A percentile compares a stretch with the other conserved stretches of the same genome.
Evolutionary conservation across 129 eudicot species (phyloP).

Genomic region (Saposhnikovia divaricata): DNA sequence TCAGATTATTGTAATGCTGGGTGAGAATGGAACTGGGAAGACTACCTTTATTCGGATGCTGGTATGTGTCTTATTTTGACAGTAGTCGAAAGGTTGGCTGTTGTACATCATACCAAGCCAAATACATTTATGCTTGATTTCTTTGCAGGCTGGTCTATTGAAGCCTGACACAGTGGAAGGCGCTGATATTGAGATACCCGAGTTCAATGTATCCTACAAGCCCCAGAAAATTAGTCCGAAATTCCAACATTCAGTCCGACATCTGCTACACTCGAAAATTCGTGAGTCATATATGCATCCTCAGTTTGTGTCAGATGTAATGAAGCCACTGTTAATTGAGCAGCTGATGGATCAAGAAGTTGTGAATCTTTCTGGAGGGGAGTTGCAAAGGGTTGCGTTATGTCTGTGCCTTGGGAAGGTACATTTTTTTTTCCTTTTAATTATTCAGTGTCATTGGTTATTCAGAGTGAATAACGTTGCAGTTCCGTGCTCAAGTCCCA

Average conservation of each 20-base stretch:
- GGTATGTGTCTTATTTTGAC: conserved; percentile 25
- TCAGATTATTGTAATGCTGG: conserved; percentile 69
- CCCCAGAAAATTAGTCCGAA: conserved; percentile 74
- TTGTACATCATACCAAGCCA: not conserved
- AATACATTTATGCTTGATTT: not conserved
- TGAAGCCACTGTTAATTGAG: conserved; percentile 68
- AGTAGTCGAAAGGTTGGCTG: not conserved
- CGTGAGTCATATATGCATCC: conserved; percentile 67
- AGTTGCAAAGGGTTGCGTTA: conserved; percentile 65
- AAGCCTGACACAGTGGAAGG: conserved; percentile 58
- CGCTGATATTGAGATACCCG: conserved; percentile 58
- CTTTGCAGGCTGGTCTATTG: conserved; percentile 54
- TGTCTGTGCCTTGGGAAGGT: conserved; percentile 58
- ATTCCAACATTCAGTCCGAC: conserved; percentile 40
- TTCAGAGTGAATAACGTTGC: not conserved
- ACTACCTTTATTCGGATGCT: conserved; percentile 64
- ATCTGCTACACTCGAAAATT: conserved; percentile 48
- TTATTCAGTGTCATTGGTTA: not conserved
- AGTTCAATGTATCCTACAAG: conserved; percentile 66
- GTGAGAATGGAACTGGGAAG: conserved; percentile 69
- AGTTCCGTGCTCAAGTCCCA: not conserved
- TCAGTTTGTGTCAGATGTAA: conserved; percentile 62
- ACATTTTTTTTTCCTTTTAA: not conserved
- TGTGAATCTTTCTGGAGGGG: conserved; percentile 64
- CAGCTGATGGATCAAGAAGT: conserved; percentile 68